These are phyloP conservation scores for Buddleja alternifolia DNA, from an alignment of 257 asterid genomes.

Conservation along the genomic window DNA sequence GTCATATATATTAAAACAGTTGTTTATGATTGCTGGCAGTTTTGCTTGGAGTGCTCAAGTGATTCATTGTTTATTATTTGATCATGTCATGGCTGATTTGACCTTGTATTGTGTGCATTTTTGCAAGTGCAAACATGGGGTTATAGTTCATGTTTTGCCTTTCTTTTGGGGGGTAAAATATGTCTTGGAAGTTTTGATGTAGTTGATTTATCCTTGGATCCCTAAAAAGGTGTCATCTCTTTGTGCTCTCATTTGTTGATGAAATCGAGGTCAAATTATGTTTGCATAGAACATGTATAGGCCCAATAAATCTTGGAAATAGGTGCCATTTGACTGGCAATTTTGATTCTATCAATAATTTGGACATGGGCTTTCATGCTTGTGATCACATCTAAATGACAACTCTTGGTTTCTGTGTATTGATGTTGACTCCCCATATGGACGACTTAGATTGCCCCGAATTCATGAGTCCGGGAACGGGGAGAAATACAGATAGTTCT, in stretches of 20 bases:
- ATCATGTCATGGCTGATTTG: conserved; percentile 18
- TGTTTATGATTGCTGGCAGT: not conserved
- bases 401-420: not conserved
- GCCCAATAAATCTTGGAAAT: not conserved
- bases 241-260: conserved; percentile 12
- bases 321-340: not conserved
- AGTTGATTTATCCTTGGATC: conserved; percentile 25
- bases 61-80: conserved; percentile 15
- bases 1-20: conserved; percentile 5
- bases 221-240: conserved; percentile 17
- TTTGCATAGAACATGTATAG: conserved; percentile 20
- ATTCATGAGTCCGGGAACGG: too few relatives aligned
- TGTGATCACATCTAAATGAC: not conserved
- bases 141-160: conserved; percentile 14
- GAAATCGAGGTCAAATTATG: not conserved
- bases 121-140: conserved; percentile 29
- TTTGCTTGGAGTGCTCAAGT: conserved; percentile 32
- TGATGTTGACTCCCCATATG: not conserved
- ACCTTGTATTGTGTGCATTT: conserved; percentile 31
- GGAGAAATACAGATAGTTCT: too few relatives aligned
- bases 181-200: conserved; percentile 24
- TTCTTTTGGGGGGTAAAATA: not conserved
- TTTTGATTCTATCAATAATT: not conserved
- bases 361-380: not conserved
- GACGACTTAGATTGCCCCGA: too few relatives aligned